Evolutionary conservation across 2,329 filamentous ascomycete genomes (phyloP), one percentile per base, ranked within the genome.

Genomic region (Diaporthe sp.): DNA sequence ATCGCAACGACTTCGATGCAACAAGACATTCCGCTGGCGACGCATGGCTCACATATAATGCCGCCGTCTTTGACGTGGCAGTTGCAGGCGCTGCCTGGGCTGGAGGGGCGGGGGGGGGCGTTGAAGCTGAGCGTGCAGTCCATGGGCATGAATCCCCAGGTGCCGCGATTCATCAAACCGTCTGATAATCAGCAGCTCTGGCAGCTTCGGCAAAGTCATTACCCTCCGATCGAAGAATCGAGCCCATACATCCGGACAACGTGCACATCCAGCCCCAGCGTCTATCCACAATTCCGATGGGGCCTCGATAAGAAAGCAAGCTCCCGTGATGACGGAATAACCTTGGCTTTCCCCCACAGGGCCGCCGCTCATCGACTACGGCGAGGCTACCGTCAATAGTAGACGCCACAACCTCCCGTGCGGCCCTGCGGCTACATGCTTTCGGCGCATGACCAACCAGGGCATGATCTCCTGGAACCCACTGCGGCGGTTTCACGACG

Each of bases 361-460:
- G 31, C 31, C 31, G 19, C 9, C 57, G 12, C 10, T 17, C n/a
- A 25, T 67, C 62, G 5, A 53, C 31, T 53, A 53, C 46, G 31
- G 65, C 65, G 31, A 68, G 49, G 65, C 65, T 68, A 53, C 65
- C 34, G 62, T 68, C 62, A 25, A 68, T 68, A 68, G 62, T 51
- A 25, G 62, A 15, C 62, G 62, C 46, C 46, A 68, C 62, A 39
- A 2, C 46, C 34, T 6, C 8, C 31, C n/a, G 46, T 49, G 44
- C 28, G 62, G 62, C 62, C 1, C 31, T 19, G 25, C n/a, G 28
- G 28, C 13, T 22, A 28, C 6, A 68, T 51, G 28, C 46, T 68
- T 53, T 68, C 65, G 65, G 65, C 34, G 65, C 65, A 68, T 68
- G 34, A 68, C 65, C 31, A 37, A 53, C 31, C 31, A 53, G 34